Evolutionary conservation across 176 grass and related monocot genomes (phyloP).

Genomic region (Avena atlantica): DNA sequence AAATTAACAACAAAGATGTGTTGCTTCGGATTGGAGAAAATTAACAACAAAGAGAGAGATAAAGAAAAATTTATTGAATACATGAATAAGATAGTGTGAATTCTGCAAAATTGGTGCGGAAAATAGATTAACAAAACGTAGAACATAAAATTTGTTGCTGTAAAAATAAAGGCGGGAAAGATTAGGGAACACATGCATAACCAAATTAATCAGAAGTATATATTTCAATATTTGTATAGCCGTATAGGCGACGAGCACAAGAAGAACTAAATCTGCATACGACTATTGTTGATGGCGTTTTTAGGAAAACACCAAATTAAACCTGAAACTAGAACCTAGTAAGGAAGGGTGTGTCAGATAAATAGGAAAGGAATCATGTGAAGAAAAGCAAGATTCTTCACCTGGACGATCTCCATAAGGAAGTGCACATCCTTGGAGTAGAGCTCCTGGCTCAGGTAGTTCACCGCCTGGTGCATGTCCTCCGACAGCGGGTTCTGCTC

Average conservation of each 20-base stretch:
- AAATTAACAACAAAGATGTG: neutral
- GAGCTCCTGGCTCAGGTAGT: slow-evolving; percentile 66
- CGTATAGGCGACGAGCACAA: neutral
- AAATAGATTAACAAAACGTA: neutral
- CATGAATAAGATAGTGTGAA: neutral
- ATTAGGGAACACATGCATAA: neutral
- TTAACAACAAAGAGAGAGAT: neutral
- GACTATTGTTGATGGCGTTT: neutral
- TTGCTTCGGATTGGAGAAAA: neutral
- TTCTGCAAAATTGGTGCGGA: neutral
- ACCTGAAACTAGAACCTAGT: neutral
- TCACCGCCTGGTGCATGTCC: slow-evolving; percentile 76
- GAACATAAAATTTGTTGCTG: neutral
- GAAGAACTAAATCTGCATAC: neutral
- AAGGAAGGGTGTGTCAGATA: neutral
- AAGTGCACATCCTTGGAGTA: slow-evolving; percentile 93
- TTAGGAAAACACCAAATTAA: neutral
- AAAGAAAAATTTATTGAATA: neutral
- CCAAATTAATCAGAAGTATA: neutral
- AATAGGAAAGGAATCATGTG: neutral
- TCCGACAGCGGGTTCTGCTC: slow-evolving; percentile 75
- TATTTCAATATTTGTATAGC: no score
- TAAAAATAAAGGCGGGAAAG: neutral
- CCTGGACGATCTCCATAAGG: slow-evolving; percentile 92
- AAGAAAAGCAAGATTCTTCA: slow-evolving; percentile 14